Evolutionary conservation across 208 protist genomes (phyloP), one percentile per base, ranked within the genome.

Genomic region (Leishmania amazonensis): DNA sequence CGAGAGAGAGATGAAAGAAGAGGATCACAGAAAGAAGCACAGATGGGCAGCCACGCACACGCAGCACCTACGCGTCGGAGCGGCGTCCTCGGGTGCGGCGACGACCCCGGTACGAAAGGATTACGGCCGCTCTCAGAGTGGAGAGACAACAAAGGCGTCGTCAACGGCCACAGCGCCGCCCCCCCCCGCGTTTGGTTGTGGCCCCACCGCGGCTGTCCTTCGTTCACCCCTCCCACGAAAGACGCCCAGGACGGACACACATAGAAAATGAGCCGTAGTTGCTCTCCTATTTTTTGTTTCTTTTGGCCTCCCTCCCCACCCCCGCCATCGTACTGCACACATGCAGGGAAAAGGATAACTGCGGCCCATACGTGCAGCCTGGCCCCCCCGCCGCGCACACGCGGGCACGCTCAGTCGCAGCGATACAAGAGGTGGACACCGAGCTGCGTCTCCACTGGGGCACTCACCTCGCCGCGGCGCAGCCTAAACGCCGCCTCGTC

Each of bases 371-470:
- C n/a, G 8, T 17, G 15, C 31, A 68, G 15, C 9, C 9, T 21
- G 31, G 5, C 31, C 9, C 6, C 24, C 21, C 13, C 45, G 28
- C 71, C 21, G 28, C 45, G 28, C 71, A 40, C n/a, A 13, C 24
- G n/a, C n/a, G 28, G n/a, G 71, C 47, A 7, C 7, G 57, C 67
- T 87, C 82, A 96, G 24, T 95, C 93, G 57, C 85, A 88, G 78
- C 91, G 88, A 73, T 89, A 96, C 60, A 98, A 86, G 31, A 98
- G 78, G 81, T 98, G 95, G 19, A 98, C 83, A 49, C 95, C 95
- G 31, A 97, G 84, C 49, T 87, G 84, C 19, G 93, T 96, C 73
- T 92, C 90, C 65, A 98, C 89, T 2, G 95, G 95, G 57, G n/a
- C 73, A 71, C 91, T 95, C 75, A 96, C 93, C 80, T 92, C 91